phyloP scores from a whole-genome alignment of 257 asterid genomes.

The Solanum raphanifolium region DNA sequence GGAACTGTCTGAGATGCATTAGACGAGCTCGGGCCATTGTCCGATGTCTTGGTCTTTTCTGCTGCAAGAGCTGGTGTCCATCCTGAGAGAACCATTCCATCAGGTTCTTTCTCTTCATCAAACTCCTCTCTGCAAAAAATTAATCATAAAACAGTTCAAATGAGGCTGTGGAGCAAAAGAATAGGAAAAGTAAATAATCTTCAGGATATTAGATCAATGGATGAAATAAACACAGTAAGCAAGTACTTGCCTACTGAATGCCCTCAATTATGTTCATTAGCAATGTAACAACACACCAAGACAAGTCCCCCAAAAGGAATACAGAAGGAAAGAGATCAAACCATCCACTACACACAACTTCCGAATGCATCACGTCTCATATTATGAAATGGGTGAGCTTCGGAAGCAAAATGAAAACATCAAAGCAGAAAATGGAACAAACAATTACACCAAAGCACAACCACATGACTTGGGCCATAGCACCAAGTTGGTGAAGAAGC shows the following conservation, averaged over 20 bases:
- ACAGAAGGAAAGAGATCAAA: neutral
- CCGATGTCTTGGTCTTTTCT: conserved; percentile 37
- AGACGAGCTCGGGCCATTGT: conserved; percentile 68
- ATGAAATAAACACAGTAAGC: neutral
- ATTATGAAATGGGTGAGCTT: neutral
- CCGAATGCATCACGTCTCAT: neutral
- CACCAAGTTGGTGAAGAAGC: neutral
- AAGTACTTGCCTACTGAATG: neutral
- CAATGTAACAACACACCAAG: neutral
- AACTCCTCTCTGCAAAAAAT: conserved; percentile 62
- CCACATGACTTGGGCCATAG: neutral
- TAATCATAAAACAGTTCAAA: neutral
- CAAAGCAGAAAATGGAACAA: neutral
- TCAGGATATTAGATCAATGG: neutral
- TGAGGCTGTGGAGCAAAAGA: neutral
- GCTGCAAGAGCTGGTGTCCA: conserved; percentile 52
- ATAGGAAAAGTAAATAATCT: neutral
- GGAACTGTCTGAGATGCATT: conserved; percentile 28
- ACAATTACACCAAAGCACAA: neutral
- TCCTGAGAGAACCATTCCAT: conserved; percentile 77
- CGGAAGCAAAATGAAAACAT: neutral
- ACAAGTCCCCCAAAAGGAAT: neutral
- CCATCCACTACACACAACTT: neutral
- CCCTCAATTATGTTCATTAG: neutral
- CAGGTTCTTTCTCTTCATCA: conserved; percentile 95